Conservation (phyloP, 116 monocot genomes). For the Thalassia testudinum region DNA sequence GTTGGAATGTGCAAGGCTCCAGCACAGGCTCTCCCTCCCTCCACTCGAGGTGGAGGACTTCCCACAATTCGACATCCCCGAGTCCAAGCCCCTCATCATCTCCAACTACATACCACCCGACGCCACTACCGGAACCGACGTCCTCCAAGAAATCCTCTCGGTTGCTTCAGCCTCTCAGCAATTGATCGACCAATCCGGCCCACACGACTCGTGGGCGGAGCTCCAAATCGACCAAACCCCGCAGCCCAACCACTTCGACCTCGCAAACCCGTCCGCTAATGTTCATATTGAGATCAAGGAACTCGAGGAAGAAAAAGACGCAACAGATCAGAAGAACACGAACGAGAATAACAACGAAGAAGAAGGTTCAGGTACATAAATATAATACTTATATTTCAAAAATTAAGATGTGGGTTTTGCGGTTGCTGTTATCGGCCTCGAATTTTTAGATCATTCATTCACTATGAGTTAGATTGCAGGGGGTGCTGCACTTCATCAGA, state of each 20-base stretch:
- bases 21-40: constrained; percentile 64
- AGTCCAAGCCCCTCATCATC: constrained; percentile 17
- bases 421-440: background rate
- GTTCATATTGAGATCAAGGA: constrained; percentile 51
- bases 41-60: constrained; percentile 57
- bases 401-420: constrained; percentile 1
- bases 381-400: background rate
- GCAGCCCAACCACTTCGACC: background rate
- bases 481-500: constrained; percentile 19
- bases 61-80: constrained; percentile 21
- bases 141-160: constrained; percentile 66
- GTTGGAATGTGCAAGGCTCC: constrained; percentile 75
- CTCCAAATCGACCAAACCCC: constrained; percentile 13
- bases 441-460: constrained; percentile 15
- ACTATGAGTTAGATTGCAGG: constrained; percentile 71
- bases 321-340: too few species aligned
- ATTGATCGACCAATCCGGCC: constrained; percentile 36
- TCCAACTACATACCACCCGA: constrained; percentile 2
- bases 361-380: background rate
- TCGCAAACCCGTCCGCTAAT: background rate
- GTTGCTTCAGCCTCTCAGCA: constrained; percentile 68
- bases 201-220: constrained; percentile 7
- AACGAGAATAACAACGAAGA: background rate
- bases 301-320: constrained; percentile 34
- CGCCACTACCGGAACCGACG: constrained; percentile 12